Conservation (phyloP, 306 rosid genomes). For the Prunus mira region DNA sequence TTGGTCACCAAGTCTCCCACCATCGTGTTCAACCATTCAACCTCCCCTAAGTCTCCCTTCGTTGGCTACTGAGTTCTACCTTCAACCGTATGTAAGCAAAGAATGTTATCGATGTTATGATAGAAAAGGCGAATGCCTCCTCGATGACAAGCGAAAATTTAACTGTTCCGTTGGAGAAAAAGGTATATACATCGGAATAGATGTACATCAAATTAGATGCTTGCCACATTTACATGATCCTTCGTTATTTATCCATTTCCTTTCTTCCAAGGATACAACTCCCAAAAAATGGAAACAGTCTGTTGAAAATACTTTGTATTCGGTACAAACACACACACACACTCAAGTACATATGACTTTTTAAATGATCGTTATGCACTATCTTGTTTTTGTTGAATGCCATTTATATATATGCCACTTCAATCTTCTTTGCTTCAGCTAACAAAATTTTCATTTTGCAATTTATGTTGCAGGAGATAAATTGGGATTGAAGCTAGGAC, state of each 20-base stretch:
- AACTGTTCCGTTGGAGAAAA: background rate
- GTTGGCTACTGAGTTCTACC: no score
- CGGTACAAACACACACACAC: no score
- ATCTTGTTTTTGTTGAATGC: background rate
- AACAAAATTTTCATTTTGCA: slow-evolving; percentile 3
- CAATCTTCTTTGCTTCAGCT: background rate
- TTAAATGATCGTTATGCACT: background rate
- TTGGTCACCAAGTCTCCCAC: background rate
- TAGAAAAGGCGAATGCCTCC: no score
- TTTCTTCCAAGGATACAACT: background rate
- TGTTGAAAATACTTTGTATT: no score
- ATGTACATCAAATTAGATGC: background rate
- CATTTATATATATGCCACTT: background rate
- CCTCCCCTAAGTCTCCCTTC: no score
- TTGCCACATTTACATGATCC: background rate
- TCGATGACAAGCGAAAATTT: background rate
- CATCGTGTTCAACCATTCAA: no score
- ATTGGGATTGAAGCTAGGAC: slow-evolving; percentile 17
- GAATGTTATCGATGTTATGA: no score
- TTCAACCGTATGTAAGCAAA: no score
- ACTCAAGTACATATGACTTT: background rate
- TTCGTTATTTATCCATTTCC: no score
- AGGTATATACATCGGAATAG: background rate
- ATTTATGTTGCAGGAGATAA: slow-evolving; percentile 19
- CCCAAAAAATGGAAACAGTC: background rate